Evolutionary conservation across 2,329 filamentous ascomycete genomes (phyloP).

Genomic region (Calcarisporium arbuscula): DNA sequence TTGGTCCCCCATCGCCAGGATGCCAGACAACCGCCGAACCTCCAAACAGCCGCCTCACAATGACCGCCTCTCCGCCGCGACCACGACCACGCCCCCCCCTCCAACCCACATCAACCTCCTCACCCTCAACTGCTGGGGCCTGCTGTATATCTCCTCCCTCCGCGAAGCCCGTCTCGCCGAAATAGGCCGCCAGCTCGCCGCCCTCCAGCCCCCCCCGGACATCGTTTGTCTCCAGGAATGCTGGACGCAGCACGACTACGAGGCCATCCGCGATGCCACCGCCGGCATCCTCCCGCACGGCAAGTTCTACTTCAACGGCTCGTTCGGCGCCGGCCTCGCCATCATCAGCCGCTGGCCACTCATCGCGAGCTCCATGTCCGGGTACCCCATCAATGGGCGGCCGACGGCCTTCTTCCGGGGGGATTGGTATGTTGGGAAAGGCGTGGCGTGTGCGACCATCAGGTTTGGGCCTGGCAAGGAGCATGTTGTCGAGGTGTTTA

Average conservation of each 20-base stretch:
- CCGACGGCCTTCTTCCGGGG: conserved; percentile 91
- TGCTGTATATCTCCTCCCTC: conserved; percentile 77
- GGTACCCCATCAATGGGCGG: conserved; percentile 85
- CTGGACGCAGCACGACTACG: conserved; percentile 83
- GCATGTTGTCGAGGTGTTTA: conserved; percentile 82
- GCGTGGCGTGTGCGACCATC: conserved; percentile 77
- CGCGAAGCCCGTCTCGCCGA: conserved; percentile 72
- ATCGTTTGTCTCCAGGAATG: conserved; percentile 95
- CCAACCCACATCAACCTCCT: conserved; percentile 64
- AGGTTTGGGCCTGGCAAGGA: conserved; percentile 57
- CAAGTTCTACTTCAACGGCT: conserved; percentile 88
- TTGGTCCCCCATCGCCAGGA: conserved; percentile 12
- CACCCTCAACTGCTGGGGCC: conserved; percentile 95
- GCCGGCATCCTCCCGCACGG: conserved; percentile 73
- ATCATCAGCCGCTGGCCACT: conserved; percentile 92
- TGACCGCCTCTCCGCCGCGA: conserved; percentile 6
- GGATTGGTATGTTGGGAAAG: conserved; percentile 96
- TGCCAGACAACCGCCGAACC: conserved; percentile 1
- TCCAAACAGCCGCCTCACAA: background rate
- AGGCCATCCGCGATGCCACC: conserved; percentile 67
- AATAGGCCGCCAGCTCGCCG: conserved; percentile 75
- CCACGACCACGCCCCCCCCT: conserved; percentile 30
- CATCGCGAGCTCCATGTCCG: conserved; percentile 77
- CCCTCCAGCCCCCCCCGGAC: conserved; percentile 61
- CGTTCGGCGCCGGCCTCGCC: conserved; percentile 82